Evolutionary conservation across 139 green algal genomes (phyloP), one percentile per base, ranked within the genome.

Genomic region (Ettlia oleoabundans): DNA sequence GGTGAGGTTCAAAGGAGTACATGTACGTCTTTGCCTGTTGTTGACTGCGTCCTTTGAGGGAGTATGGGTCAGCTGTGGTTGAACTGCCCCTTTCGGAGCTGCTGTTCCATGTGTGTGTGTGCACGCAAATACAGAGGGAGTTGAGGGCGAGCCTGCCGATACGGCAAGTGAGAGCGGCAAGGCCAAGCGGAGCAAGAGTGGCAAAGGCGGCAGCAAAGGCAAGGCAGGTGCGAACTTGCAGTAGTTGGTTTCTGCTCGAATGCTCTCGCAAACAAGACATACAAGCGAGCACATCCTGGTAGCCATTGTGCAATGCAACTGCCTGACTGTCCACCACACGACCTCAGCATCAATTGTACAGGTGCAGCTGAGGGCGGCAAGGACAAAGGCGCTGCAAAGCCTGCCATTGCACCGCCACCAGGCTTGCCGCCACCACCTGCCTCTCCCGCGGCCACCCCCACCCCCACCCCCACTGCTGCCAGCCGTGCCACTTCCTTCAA

Each of bases 141-240:
- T 30, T 32, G 72, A 66, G 1, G 72, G 51, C 1, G 51, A 66
- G 33, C 51, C 28, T 15, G 28, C 70, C 33, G 72, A 66, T 30
- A 32, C 32, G 2, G 51, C 51, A 1, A 4, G 30, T 1, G 72
- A 66, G 0, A 28, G 63, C 63, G 72, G 51, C 51, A 79, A 81
- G 75, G 28, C 15, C 55, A 81, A 81, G 58, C 38, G 75, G 0
- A 40, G 58, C 75, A 81, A 81, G 58, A 40, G 33, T 0, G 38
- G 7, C 75, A 81, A 81, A 40, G 75, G 26, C 1, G 53, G 68
- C 65, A 33, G 30, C 75, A 81, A 72, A 33, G 40, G 19, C 58
- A 81, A 70, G 42, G 75, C 55, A n/a, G 58, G 19, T 38, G 28
- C 4, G 9, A 53, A 2, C n/a, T 22, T 69, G 63, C 7, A 69